phyloP scores from a whole-genome alignment of 2,329 filamentous ascomycete species.

The Dothideomycetidae sp. region DNA sequence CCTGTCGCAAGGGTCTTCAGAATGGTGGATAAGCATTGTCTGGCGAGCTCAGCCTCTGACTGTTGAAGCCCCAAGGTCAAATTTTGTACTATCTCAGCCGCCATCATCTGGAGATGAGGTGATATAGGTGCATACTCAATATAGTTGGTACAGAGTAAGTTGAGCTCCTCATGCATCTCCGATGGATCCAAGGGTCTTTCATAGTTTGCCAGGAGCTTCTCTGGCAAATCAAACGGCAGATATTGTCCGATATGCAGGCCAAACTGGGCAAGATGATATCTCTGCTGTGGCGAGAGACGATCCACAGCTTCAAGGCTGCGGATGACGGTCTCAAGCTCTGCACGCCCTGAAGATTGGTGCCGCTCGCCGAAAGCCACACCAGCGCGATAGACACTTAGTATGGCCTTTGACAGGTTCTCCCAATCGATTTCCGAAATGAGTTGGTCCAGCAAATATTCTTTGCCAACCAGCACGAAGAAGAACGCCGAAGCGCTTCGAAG shows the following conservation, averaged over 20 bases:
- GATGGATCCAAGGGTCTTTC: constrained; percentile 1
- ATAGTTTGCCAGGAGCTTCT: constrained; percentile 4
- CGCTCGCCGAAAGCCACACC: not conserved
- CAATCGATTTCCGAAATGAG: constrained; percentile 1
- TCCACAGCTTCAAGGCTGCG: not conserved
- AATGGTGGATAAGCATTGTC: constrained; percentile 4
- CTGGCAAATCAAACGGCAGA: constrained; percentile 2
- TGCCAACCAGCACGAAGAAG: not conserved
- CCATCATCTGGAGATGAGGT: constrained; percentile 2
- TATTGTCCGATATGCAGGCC: constrained; percentile 2
- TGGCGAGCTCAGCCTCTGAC: constrained; percentile 4
- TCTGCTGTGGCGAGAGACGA: constrained; percentile 2
- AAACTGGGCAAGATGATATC: constrained; percentile 3
- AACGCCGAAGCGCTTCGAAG: constrained; percentile 1
- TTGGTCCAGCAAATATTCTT: not conserved
- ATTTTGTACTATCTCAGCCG: constrained; percentile 1
- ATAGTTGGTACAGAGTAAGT: constrained; percentile 3
- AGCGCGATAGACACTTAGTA: constrained; percentile 2
- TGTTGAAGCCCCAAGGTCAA: constrained; percentile 5
- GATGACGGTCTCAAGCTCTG: constrained; percentile 1
- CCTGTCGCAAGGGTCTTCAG: constrained; percentile 1
- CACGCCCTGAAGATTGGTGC: not conserved
- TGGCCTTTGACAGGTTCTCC: constrained; percentile 1
- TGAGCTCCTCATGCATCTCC: constrained; percentile 3
- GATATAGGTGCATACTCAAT: not conserved